Conservation (phyloP, 176 grass and related monocot genomes). For the Oryza brachyantha region DNA sequence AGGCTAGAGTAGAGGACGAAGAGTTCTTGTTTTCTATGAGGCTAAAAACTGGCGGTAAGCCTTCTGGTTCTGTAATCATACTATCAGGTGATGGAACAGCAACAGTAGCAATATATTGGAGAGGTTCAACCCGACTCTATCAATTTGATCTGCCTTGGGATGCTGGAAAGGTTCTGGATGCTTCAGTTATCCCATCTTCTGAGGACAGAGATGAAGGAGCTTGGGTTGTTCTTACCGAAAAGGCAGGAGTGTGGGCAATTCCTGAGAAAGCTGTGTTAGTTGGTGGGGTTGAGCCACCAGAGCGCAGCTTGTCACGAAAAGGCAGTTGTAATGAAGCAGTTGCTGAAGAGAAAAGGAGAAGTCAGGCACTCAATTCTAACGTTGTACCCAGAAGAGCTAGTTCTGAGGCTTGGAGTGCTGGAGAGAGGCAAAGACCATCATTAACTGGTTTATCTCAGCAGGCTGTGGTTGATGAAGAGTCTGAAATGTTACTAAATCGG, state of each 20-base stretch:
- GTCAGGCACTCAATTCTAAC: constrained; percentile 48
- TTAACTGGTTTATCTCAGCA: constrained; percentile 61
- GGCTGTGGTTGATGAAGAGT: constrained; percentile 69
- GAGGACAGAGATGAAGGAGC: constrained; percentile 85
- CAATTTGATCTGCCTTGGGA: constrained; percentile 98
- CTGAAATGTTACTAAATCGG: constrained; percentile 72
- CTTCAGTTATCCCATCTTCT: constrained; percentile 73
- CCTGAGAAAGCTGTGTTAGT: constrained; percentile 97
- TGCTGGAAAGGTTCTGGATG: constrained; percentile 91
- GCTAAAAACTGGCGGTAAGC: constrained; percentile 83
- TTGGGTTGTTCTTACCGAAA: constrained; percentile 96
- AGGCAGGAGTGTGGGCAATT: constrained; percentile 89
- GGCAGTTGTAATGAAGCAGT: constrained; percentile 87
- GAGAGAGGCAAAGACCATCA: constrained; percentile 58
- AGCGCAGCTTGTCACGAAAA: constrained; percentile 95
- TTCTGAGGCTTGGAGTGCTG: constrained; percentile 84
- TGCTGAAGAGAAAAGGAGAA: constrained; percentile 80
- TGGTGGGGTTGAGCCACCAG: constrained; percentile 96
- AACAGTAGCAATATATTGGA: constrained; percentile 85
- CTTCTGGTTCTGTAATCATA: constrained; percentile 87
- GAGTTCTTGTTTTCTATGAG: constrained; percentile 77
- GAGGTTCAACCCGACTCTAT: constrained; percentile 87
- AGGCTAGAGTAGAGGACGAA: constrained; percentile 87
- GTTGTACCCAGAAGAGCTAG: constrained; percentile 69
- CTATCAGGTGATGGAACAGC: constrained; percentile 96